These are phyloP conservation scores for Prunus fruticosa DNA, from an alignment of 306 rosid species.

Conservation along the genomic window DNA sequence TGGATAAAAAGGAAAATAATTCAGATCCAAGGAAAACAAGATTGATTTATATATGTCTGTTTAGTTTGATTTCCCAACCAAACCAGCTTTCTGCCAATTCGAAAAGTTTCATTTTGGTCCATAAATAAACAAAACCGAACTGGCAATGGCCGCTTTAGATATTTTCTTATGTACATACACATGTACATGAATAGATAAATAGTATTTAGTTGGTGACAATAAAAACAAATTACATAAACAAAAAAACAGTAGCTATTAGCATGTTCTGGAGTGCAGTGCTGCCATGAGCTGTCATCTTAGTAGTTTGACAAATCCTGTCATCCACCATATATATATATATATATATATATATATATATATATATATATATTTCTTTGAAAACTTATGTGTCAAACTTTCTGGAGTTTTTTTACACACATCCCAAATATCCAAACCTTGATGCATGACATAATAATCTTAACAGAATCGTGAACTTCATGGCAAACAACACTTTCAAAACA, in stretches of 20 bases:
- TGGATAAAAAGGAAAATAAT: no score
- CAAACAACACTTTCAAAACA: not conserved
- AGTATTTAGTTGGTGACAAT: not conserved
- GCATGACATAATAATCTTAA: not conserved
- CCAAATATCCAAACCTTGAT: not conserved
- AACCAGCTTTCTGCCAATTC: not conserved
- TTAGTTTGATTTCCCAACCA: not conserved
- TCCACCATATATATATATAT: no score
- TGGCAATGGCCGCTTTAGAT: not conserved
- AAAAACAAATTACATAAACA: not conserved
- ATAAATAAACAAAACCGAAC: not conserved
- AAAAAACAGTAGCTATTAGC: no score
- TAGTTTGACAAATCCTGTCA: not conserved
- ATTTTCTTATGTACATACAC: not conserved
- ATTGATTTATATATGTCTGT: no score
- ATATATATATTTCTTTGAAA: not conserved
- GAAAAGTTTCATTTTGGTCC: not conserved
- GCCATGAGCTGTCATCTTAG: not conserved
- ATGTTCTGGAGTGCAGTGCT: not conserved
- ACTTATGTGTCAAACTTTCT: not conserved
- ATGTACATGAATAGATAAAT: not conserved
- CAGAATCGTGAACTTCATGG: slow-evolving; percentile 1
- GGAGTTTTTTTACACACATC: not conserved
- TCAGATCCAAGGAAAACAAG: no score
- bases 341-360: no score